phyloP scores from a whole-genome alignment of 2,329 filamentous ascomycete genomes.

The Penicillium sp. region DNA sequence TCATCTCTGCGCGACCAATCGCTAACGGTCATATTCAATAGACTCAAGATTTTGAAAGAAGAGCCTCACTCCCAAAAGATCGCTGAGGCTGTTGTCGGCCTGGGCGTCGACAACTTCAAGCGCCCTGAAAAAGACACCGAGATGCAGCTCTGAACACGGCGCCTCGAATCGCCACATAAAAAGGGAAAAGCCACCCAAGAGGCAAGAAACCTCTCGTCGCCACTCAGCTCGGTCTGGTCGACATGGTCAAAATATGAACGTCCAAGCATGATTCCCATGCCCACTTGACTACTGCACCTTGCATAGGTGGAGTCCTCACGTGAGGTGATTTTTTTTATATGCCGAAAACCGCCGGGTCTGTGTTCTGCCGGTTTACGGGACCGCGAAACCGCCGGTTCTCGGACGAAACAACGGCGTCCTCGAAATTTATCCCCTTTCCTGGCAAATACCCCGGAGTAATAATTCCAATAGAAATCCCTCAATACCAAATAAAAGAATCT shows the following conservation, averaged over 20 bases:
- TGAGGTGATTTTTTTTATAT: constrained; percentile 25
- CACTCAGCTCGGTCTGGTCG: background rate
- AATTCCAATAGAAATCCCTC: constrained; percentile 29
- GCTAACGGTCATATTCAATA: constrained; percentile 38
- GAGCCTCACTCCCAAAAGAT: constrained; percentile 84
- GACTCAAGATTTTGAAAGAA: constrained; percentile 77
- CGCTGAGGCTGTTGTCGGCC: constrained; percentile 75
- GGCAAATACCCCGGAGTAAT: constrained; percentile 23
- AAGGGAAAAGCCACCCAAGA: background rate
- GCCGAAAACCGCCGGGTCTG: constrained; percentile 32
- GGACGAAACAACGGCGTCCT: constrained; percentile 21
- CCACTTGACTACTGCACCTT: constrained; percentile 6
- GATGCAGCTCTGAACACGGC: constrained; percentile 38
- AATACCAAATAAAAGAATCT: constrained; percentile 25
- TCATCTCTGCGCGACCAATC: background rate
- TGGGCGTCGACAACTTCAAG: constrained; percentile 64
- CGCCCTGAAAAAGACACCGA: constrained; percentile 39
- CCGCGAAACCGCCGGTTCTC: constrained; percentile 30
- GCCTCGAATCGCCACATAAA: background rate
- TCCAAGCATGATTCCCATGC: constrained; percentile 8
- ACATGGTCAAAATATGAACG: constrained; percentile 5
- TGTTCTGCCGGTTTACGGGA: constrained; percentile 31
- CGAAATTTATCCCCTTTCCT: constrained; percentile 33
- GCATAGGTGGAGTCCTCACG: constrained; percentile 21
- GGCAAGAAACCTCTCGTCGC: background rate